These are phyloP conservation scores for Xylariaceae sp. DNA, from an alignment of 2,329 filamentous ascomycete species.

Conservation along the genomic window DNA sequence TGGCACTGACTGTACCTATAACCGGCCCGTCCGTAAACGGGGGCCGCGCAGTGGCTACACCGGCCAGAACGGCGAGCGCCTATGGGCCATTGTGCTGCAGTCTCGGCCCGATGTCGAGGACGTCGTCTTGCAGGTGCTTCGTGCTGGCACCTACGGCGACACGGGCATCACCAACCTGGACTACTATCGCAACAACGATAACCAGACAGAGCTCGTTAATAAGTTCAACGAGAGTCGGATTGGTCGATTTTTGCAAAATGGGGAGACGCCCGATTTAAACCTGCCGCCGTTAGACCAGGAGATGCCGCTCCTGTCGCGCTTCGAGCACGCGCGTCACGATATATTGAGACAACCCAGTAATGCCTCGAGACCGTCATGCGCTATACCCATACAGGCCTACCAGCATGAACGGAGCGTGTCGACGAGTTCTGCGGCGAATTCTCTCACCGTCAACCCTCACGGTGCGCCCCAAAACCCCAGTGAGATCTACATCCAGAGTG, in stretches of 20 bases:
- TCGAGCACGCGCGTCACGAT: conserved; percentile 13
- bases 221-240: conserved; percentile 32
- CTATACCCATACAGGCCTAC: conserved; percentile 11
- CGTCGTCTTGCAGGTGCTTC: conserved; percentile 29
- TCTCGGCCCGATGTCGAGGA: conserved; percentile 32
- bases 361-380: conserved; percentile 14
- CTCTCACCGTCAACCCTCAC: conserved; percentile 27
- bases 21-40: conserved; percentile 33
- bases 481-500: conserved; percentile 33
- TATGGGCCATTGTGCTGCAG: conserved; percentile 33
- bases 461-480: conserved; percentile 33
- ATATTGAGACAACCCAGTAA: conserved; percentile 17
- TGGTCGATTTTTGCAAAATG: conserved; percentile 30
- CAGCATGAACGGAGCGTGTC: conserved; percentile 22
- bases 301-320: conserved; percentile 19
- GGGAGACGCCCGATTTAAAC: conserved; percentile 28
- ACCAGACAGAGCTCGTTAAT: conserved; percentile 32
- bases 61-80: conserved; percentile 33
- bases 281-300: conserved; percentile 26
- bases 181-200: conserved; percentile 32
- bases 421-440: conserved; percentile 19
- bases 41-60: conserved; percentile 34
- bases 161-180: conserved; percentile 31
- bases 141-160: conserved; percentile 27
- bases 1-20: conserved; percentile 34